Evolutionary conservation across 1,284 basidiomycete species (phyloP).

Genomic region (Tylopilus sp.): DNA sequence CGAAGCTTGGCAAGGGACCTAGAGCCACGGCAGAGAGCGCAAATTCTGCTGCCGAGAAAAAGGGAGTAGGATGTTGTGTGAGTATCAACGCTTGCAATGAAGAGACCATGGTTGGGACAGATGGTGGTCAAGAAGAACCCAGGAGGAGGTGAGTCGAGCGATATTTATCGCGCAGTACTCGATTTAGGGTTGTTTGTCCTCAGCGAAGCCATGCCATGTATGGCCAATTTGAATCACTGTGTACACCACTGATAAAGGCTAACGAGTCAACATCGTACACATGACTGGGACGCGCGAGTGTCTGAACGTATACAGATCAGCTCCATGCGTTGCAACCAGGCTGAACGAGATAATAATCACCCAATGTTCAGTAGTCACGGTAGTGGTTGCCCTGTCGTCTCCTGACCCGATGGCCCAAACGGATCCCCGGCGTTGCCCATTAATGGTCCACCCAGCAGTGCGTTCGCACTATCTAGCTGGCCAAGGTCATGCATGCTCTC

Average conservation of each 20-base stretch:
- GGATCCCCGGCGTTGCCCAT: constrained; percentile 60
- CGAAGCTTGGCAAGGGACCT: constrained; percentile 46
- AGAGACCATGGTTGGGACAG: constrained; percentile 18
- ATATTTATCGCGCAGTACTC: constrained; percentile 19
- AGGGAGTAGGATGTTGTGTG: constrained; percentile 18
- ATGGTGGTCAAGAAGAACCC: constrained; percentile 6
- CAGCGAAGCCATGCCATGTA: constrained; percentile 6
- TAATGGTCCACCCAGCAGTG: constrained; percentile 54
- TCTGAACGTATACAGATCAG: constrained; percentile 9
- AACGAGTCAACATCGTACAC: neutral
- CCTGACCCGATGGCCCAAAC: constrained; percentile 37
- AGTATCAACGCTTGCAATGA: constrained; percentile 30
- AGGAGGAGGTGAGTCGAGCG: neutral
- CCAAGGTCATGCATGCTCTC: constrained; percentile 53
- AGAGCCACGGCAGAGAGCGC: constrained; percentile 45
- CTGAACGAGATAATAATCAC: constrained; percentile 7
- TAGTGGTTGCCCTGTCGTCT: constrained; percentile 9
- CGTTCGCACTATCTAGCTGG: constrained; percentile 50
- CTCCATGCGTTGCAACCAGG: neutral
- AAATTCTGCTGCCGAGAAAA: constrained; percentile 39
- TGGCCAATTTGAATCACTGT: no score
- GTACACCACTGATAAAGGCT: neutral
- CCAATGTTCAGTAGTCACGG: neutral
- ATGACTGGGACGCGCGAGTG: neutral
- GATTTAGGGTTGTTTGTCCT: constrained; percentile 26